Evolutionary conservation across 1,139 yeast species (phyloP), one percentile per base, ranked within the genome.

Genomic region (Debaryomyces sp.): DNA sequence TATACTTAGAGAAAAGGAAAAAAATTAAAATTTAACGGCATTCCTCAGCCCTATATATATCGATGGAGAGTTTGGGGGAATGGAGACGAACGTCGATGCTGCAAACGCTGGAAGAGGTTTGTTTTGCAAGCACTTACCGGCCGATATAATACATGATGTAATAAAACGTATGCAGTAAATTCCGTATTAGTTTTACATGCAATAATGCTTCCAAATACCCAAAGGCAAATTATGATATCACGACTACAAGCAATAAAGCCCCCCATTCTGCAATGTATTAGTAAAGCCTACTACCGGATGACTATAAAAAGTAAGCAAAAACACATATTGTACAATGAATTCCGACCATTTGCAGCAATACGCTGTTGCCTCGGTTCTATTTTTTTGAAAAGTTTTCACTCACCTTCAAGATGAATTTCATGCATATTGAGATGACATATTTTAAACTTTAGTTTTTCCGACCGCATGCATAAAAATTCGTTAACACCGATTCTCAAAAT

Each of bases 81-180:
- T 41, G 26, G 27, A 41, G 36, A 41, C 8, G 26, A 21, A 18
- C 17, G 33, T 32, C 35, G 29, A 41, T 32, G 36, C 27, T 41
- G 26, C 43, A 29, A 30, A 29, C 43, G 21, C 42, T 18, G 18
- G 18, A 35, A 17, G 7, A 22, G 8, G 26, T 8, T 18, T 18
- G 30, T 27, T 12, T 35, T 35, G 24, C 30, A 23, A 37, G 24
- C n/a, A 36, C 7, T 23, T 37, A 23, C 30, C n/a, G 41, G 13
- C 21, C n/a, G n/a, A 24, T 8, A 15, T 12, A 13, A 23, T n/a
- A 6, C 13, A 22, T 41, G 43, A 41, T 41, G 43, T 41, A 41
- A 41, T 32, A 6, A 2, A 32, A 32, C 21, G 22, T 8, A 32
- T 17, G 12, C 15, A 32, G 4, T 4, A 17, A 13, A 32, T 9